Evolutionary conservation across 768 basidiomycete genomes (phyloP).

Genomic region (Strobilomyces echinocephalus): DNA sequence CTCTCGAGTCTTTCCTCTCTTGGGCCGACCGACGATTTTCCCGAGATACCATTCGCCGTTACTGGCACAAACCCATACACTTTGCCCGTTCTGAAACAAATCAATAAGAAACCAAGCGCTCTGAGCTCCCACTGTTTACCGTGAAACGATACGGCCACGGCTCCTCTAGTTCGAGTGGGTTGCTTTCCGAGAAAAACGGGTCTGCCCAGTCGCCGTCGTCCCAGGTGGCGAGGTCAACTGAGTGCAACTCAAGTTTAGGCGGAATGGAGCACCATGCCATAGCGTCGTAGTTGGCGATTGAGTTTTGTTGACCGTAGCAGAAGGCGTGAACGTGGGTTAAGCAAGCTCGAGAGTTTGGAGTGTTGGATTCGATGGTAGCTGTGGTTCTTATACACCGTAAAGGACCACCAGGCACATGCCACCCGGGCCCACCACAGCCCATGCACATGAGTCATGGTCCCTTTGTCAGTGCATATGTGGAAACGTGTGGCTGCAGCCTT

Average conservation of each 20-base stretch:
- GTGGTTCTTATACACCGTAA: slow-evolving; percentile 8
- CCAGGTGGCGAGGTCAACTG: slow-evolving; percentile 26
- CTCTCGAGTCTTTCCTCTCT: slow-evolving; percentile 42
- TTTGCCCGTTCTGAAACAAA: slow-evolving; percentile 37
- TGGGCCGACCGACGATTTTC: slow-evolving; percentile 41
- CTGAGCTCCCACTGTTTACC: slow-evolving; percentile 12
- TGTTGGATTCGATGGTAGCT: not conserved
- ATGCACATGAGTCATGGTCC: not conserved
- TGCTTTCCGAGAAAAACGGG: slow-evolving; percentile 17
- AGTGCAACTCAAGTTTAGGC: slow-evolving; percentile 5
- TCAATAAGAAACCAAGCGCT: not conserved
- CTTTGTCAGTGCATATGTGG: slow-evolving; percentile 16
- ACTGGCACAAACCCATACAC: slow-evolving; percentile 49
- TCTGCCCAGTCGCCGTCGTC: slow-evolving; percentile 22
- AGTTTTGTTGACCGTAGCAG: not conserved
- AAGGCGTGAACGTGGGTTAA: slow-evolving; percentile 3
- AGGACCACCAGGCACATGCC: slow-evolving; percentile 9
- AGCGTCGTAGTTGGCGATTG: not conserved
- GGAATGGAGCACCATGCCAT: not conserved
- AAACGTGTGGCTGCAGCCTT: slow-evolving; percentile 9
- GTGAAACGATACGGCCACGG: slow-evolving; percentile 50
- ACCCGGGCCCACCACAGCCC: slow-evolving; percentile 8
- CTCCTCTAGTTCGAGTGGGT: slow-evolving; percentile 44
- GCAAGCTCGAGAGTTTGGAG: not conserved
- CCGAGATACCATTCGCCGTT: slow-evolving; percentile 51